A percentile compares a stretch with the other conserved stretches of the same genome.
Evolutionary conservation across 2,329 filamentous ascomycete genomes (phyloP).

Genomic region (Penicillium sp.): DNA sequence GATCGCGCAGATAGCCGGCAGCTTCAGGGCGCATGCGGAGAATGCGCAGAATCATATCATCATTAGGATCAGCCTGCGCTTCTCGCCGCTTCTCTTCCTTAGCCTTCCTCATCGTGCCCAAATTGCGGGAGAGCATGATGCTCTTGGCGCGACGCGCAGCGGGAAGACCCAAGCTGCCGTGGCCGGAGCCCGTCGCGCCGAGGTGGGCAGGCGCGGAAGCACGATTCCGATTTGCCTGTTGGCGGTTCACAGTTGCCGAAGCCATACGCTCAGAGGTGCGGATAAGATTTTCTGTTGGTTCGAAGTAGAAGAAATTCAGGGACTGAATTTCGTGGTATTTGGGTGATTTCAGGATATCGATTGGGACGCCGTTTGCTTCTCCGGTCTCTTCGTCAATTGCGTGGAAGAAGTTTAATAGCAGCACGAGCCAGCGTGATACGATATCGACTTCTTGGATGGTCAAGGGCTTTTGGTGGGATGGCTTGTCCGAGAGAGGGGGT

Average conservation of each 20-base stretch:
- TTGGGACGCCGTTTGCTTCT: constrained; percentile 81
- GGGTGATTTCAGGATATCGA: constrained; percentile 89
- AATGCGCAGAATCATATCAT: constrained; percentile 97
- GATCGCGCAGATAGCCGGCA: constrained; percentile 78
- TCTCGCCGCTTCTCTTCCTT: constrained; percentile 96
- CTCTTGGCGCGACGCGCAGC: constrained; percentile 57
- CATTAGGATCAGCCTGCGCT: constrained; percentile 91
- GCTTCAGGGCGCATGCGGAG: constrained; percentile 93
- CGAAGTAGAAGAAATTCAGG: constrained; percentile 98
- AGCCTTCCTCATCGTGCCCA: constrained; percentile 92
- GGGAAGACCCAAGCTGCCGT: constrained; percentile 52
- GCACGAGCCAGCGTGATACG: constrained; percentile 89
- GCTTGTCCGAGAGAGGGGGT: constrained; percentile 91
- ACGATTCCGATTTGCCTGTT: constrained; percentile 67
- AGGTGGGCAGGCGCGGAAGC: constrained; percentile 66
- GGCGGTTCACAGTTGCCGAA: constrained; percentile 74
- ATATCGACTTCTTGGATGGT: constrained; percentile 87
- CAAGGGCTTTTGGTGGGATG: constrained; percentile 78
- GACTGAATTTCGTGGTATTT: constrained; percentile 98
- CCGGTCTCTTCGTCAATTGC: constrained; percentile 80
- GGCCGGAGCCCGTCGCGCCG: constrained; percentile 41
- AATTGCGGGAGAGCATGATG: constrained; percentile 90
- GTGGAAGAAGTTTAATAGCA: constrained; percentile 93
- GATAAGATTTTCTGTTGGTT: constrained; percentile 84
- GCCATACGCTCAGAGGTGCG: constrained; percentile 97